Base-by-base conservation (phyloP, 257 asterid genomes). In the Solanum sejunctum region DNA sequence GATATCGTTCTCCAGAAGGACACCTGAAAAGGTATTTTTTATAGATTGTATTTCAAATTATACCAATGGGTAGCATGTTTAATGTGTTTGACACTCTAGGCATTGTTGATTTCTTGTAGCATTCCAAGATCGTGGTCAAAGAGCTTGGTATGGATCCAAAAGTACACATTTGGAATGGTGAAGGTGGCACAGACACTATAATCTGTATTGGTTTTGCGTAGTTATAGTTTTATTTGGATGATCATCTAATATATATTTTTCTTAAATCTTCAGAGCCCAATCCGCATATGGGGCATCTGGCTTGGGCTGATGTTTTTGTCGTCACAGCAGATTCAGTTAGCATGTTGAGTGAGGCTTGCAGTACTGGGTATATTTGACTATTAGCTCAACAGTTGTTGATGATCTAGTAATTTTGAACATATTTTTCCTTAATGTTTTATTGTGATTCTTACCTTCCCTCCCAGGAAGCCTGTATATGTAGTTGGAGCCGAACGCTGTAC, bases 341-440 rank as follows among this genome's bases (percentile, higher is more conserved):
- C 80, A 92, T 94, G 98, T 84, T 96, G 90, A 96, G 98, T 86
- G 99, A 96, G 89, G 99, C 97, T 85, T 96, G 99, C 91, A 93
- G 98, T 91, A 96, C 99, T 8, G 99, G 98, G 99, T 95, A 95
- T 87, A 90, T 36, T 66, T 69, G 21, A 81, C 32, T 79, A 73
- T 43, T 51, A 57, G 18, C 45, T 78, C 26, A 78, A 23, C 6
- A 39, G 77, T 84, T 84, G 20, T 85, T 89, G 23, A 47, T 86
- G 71, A 61, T 70, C 80, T 58, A 32, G 60, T 39, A 81, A 80
- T 85, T 28, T 13, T 52, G 23, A 4, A 9, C 49, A 52, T 52
- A 26, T 16, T 15, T 23, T 75, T 77, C 63, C 16, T 51, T 73
- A 51, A 51, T 23, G 11, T 8, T 78, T 78, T 52, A 10, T 15